Conservation (phyloP, 371 early-diverging fungal genomes). For the Lichtheimia corymbifera region DNA sequence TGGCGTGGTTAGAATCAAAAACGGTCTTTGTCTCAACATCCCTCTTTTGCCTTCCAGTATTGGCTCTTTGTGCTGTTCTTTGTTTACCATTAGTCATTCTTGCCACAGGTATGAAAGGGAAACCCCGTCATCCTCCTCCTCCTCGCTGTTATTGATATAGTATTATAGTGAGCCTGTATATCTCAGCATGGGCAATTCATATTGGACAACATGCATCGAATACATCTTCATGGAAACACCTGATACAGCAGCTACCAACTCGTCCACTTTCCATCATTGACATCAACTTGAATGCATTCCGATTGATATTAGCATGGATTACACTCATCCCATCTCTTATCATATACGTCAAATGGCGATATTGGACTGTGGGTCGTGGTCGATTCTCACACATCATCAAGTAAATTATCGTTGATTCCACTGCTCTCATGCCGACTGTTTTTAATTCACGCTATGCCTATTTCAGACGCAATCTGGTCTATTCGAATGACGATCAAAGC, state of each 20-base stretch:
- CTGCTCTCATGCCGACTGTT: not conserved
- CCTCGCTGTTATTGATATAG: not conserved
- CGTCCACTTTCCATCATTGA: not conserved
- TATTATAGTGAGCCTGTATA: not conserved
- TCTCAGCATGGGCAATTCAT: slow-evolving; percentile 1
- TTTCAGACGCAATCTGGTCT: slow-evolving; percentile 35
- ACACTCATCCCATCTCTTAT: slow-evolving; percentile 30
- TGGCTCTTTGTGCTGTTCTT: slow-evolving; percentile 31
- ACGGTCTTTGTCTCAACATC: slow-evolving; percentile 45
- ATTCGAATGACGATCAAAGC: slow-evolving; percentile 17
- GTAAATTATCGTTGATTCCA: not conserved
- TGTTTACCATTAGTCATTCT: slow-evolving; percentile 40
- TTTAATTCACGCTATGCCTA: not conserved
- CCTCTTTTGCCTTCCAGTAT: slow-evolving; percentile 43
- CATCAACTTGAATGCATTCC: not conserved
- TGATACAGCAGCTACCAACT: not conserved
- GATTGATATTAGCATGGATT: slow-evolving; percentile 28
- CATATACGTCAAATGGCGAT: slow-evolving; percentile 42
- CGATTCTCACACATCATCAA: not conserved
- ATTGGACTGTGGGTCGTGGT: slow-evolving; percentile 20
- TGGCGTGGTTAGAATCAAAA: slow-evolving; percentile 23
- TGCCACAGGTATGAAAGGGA: slow-evolving; percentile 23
- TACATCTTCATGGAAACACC: not conserved
- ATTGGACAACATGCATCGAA: not conserved
- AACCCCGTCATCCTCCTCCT: not conserved